Evolutionary conservation across 805 yeast genomes (phyloP), one percentile per base, ranked within the genome.

Genomic region (Candida parachauliodes): DNA sequence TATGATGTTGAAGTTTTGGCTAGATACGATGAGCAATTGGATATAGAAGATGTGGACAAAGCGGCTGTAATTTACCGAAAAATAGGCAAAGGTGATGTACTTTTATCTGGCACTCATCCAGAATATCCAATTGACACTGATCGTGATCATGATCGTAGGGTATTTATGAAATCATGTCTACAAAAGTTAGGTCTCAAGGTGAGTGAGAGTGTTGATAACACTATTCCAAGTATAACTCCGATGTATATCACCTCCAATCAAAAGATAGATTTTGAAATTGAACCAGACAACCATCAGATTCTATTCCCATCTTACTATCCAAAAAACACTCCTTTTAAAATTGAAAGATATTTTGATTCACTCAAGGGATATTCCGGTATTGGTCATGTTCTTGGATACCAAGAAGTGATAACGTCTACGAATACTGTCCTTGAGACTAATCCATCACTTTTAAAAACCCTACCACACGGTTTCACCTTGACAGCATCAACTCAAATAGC

Each of bases 401-500:
- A 87, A 10, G 97, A 91, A 52, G 95, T 89, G 5, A 79, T 89
- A 1, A 85, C 96, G 0, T 89, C 98, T 0, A 91, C 98, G 0
- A 81, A 77, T 38, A 74, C 85, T 0, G 62, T 91, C 52, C 65
- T 93, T 47, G 95, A 91, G 52, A 70, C 74, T 29, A 93, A 93
- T 57, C 72, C 77, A 32, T 53, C 66, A 9, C 53, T 87, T 25
- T 58, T 91, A 39, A 61, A 70, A 6, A 51, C 63, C 24, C 56
- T 85, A 19, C 96, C 96, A 1, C 70, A 79, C 19, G 96, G 96
- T 0, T 73, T 80, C 8, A 67, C 79, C 1, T 58, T 81, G 8
- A 72, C 80, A 3, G 96, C 95, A 0, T 81, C 89, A 1, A 76
- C 83, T 3, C 99, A 93, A 58, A 81, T 87, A 1, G 75, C 88